These are phyloP conservation scores for Amaranthus cruentus DNA, from an alignment of 148 eudicot genomes.

Conservation along the genomic window DNA sequence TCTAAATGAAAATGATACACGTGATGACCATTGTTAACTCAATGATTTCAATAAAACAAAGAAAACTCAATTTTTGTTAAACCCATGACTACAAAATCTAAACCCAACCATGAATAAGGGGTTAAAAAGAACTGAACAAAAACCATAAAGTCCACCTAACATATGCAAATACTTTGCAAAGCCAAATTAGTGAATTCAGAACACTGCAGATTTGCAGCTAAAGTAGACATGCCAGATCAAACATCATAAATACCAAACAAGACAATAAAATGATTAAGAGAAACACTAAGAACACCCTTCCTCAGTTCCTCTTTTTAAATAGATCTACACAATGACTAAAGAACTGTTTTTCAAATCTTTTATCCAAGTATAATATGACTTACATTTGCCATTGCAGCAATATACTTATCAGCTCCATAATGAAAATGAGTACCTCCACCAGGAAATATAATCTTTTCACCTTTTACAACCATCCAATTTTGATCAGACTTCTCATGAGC, in stretches of 20 bases:
- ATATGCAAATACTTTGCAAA: no score
- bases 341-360: neutral
- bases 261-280: no score
- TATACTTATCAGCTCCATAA: constrained; percentile 95
- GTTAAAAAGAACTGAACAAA: neutral
- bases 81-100: neutral
- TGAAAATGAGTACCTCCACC: constrained; percentile 99
- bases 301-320: neutral
- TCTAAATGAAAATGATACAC: neutral
- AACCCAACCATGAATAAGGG: neutral
- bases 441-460: constrained; percentile 84
- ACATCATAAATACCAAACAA: no score
- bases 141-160: no score
- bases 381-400: constrained; percentile 91
- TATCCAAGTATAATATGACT: constrained; percentile 23
- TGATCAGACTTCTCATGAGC: constrained; percentile 99
- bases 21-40: neutral
- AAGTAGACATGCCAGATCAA: no score
- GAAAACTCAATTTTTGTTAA: neutral
- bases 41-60: neutral
- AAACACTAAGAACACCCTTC: no score
- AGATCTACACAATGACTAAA: neutral
- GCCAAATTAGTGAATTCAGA: no score
- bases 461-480: constrained; percentile 99
- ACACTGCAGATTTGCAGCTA: neutral